Conservation (phyloP, 2,329 filamentous ascomycete species). For the Emergomyces africanus region DNA sequence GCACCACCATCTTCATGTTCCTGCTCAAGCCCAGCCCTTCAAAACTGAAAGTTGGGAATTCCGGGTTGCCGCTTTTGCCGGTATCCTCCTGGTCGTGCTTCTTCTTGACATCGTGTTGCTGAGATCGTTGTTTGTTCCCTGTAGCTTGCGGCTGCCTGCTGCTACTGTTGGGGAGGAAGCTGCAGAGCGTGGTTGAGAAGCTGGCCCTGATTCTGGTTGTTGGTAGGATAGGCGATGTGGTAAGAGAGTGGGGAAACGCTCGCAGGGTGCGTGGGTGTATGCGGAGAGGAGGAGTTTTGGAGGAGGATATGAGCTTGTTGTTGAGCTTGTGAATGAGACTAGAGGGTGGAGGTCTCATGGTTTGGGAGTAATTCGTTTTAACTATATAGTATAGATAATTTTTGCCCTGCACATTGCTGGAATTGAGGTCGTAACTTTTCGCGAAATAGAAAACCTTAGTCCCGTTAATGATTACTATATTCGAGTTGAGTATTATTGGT, state of each 20-base stretch:
- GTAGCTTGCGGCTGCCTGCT: neutral
- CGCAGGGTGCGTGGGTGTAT: neutral
- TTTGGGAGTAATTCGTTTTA: neutral
- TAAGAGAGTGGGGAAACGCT: neutral
- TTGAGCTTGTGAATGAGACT: neutral
- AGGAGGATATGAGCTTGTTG: neutral
- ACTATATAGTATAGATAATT: too few relatives aligned
- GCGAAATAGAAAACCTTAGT: too few relatives aligned
- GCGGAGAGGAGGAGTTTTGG: neutral
- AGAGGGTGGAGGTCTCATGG: neutral
- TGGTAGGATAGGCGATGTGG: neutral
- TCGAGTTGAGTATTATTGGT: neutral
- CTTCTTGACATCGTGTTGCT: neutral
- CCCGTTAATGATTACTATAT: neutral
- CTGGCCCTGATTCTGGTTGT: neutral
- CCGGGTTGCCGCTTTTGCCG: neutral
- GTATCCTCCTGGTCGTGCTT: neutral
- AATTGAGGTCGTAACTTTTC: too few relatives aligned
- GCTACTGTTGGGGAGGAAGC: neutral
- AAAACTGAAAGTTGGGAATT: constrained; percentile 5
- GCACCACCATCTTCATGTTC: constrained; percentile 13
- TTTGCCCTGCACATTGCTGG: neutral
- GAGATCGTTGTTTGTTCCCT: neutral
- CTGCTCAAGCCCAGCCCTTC: constrained; percentile 12
- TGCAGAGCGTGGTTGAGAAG: neutral